Conservation (phyloP, 352 stramenopile genomes). For the Phytophthora boehmeriae region DNA sequence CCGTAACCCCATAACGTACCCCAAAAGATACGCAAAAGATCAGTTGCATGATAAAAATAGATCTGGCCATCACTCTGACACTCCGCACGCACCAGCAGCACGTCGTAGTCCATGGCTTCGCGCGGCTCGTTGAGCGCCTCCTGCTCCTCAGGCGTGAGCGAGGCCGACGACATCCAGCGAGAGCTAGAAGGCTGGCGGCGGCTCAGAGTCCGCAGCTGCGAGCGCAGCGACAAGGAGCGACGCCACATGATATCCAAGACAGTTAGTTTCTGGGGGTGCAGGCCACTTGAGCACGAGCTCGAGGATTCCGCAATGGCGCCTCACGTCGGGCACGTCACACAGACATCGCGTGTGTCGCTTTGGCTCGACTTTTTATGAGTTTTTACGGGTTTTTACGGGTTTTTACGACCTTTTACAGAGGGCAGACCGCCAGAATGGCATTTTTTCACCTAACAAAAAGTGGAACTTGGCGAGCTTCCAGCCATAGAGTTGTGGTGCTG, state of each 20-base stretch:
- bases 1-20: no score
- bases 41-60: background rate
- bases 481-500: constrained; percentile 23
- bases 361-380: no score
- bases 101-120: constrained; percentile 98
- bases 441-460: background rate
- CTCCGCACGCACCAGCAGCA: constrained; percentile 92
- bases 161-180: constrained; percentile 44
- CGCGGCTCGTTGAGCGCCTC: constrained; percentile 77
- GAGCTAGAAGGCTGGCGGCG: constrained; percentile 8
- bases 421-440: no score
- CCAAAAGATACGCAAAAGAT: background rate
- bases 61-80: constrained; percentile 25
- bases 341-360: constrained; percentile 11
- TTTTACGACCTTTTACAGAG: no score
- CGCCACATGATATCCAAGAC: constrained; percentile 36
- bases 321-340: constrained; percentile 32
- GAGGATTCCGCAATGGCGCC: constrained; percentile 31
- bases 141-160: constrained; percentile 64
- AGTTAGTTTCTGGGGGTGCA: constrained; percentile 17
- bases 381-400: no score
- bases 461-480: constrained; percentile 5
- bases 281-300: constrained; percentile 25
- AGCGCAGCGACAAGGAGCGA: constrained; percentile 37
- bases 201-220: constrained; percentile 20